Evolutionary conservation across 306 rosid genomes (phyloP).

Genomic region (Vigna nakashimae): DNA sequence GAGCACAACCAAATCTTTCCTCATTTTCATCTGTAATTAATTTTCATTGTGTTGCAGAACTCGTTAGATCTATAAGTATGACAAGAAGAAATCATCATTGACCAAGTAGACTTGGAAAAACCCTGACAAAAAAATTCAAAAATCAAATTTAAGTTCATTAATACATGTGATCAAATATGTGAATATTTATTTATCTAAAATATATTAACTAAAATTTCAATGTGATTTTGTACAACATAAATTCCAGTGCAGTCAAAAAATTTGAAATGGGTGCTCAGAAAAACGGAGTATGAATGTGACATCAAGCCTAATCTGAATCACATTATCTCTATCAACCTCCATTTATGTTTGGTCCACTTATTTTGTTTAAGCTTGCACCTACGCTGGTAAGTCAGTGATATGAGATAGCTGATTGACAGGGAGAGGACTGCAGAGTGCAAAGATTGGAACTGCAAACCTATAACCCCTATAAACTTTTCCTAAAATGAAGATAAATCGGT

Average conservation of each 20-base stretch:
- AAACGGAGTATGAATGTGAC: neutral
- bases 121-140: too few relatives aligned
- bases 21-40: too few relatives aligned
- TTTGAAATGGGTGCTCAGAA: neutral
- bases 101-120: too few relatives aligned
- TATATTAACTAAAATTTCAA: too few relatives aligned
- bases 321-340: neutral
- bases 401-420: neutral
- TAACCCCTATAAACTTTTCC: slow-evolving; percentile 1
- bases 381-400: neutral
- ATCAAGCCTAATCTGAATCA: neutral
- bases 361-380: neutral
- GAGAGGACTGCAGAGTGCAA: slow-evolving; percentile 23
- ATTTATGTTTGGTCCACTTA: neutral
- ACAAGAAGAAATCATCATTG: too few relatives aligned
- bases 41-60: too few relatives aligned
- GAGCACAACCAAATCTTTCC: too few relatives aligned
- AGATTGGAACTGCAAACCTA: slow-evolving; percentile 29
- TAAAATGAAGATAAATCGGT: neutral
- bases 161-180: too few relatives aligned
- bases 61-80: too few relatives aligned
- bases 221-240: neutral
- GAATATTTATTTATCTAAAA: too few relatives aligned
- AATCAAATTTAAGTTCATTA: neutral
- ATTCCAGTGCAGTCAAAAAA: neutral